Evolutionary conservation across 1,284 basidiomycete genomes (phyloP), one percentile per base, ranked within the genome.

Genomic region (Singerocomus rubriflavus): DNA sequence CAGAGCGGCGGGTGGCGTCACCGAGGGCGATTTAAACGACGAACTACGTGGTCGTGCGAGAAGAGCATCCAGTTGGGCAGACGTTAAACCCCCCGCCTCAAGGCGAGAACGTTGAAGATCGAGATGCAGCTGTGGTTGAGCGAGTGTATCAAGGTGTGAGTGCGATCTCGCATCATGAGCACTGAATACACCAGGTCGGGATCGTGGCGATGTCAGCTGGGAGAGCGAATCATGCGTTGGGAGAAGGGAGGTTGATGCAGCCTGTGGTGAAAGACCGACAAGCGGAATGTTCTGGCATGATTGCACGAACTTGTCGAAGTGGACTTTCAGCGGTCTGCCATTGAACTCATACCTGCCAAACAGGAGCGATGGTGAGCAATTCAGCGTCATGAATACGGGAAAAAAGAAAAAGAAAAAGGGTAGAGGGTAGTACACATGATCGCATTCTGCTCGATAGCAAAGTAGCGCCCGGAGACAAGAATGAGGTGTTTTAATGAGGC

Each of bases 301-400:
- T 21, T 77, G 74, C 5, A 78, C 72, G 63, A 82, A 89, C 65
- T 86, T 88, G 73, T 94, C 91, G 63, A 85, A 90, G 66, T 93
- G 91, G 12, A 94, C 91, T 67, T 93, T 93, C 44, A 94, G 74
- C 29, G 77, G 73, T 33, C 92, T 82, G 4, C 92, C 91, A 62
- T 90, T 91, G 67, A 87, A 93, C 62, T 95, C 92, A 66, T 87
- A 92, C 37, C 89, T 91, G 60, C 7, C 50, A 29, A 35, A 51
- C 6, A 27, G 17, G 29, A 33, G 45, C 21, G 3, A 36, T 31
- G 34, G 17, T 62, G 34, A 67, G 54, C 31, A 26, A 50, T 39
- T 44, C 53, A 33, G 45, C 25, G 37, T 27, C 37, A 44, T 27
- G 33, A 25, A 50, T 29, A 2, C 13, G 5, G 40, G 32, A 35